Percentiles rank a stretch among this genome's conserved stretches.
These are phyloP conservation scores for Fusarium sp. DNA, from an alignment of 2,329 filamentous ascomycete species.

Conservation along the genomic window DNA sequence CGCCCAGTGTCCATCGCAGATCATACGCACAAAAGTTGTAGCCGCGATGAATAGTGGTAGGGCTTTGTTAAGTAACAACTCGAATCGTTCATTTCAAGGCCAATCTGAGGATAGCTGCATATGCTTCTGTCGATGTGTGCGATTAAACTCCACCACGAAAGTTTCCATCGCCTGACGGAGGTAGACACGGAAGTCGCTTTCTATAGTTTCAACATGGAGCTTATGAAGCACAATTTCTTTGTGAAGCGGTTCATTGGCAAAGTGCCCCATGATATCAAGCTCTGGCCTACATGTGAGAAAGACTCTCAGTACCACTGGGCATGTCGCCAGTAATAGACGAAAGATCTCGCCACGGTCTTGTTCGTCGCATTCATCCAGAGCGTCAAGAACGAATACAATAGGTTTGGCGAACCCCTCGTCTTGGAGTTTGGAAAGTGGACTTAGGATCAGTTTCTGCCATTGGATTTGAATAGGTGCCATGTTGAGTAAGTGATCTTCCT, in stretches of 20 bases:
- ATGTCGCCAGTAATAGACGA: rapidly evolving
- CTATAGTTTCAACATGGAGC: background rate
- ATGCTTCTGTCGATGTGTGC: background rate
- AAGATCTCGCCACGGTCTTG: background rate
- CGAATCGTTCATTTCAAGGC: background rate
- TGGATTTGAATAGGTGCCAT: background rate
- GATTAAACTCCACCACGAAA: background rate
- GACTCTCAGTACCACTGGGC: rapidly evolving
- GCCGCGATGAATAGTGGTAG: background rate
- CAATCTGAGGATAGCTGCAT: background rate
- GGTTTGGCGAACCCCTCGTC: rapidly evolving
- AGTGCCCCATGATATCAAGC: background rate
- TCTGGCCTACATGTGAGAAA: background rate
- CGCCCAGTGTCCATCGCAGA: background rate
- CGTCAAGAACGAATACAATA: slow-evolving; percentile 43
- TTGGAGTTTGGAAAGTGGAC: background rate
- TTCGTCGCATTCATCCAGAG: slow-evolving; percentile 38
- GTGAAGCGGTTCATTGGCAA: background rate
- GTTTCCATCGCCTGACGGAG: rapidly evolving
- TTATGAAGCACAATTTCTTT: background rate
- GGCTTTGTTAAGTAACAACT: rapidly evolving
- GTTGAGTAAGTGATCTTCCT: background rate
- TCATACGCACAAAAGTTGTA: background rate
- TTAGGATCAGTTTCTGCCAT: background rate
- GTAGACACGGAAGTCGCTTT: background rate